Evolutionary conservation across 495 filamentous ascomycete genomes (phyloP), one percentile per base, ranked within the genome.

Genomic region (Annulohypoxylon stygium): DNA sequence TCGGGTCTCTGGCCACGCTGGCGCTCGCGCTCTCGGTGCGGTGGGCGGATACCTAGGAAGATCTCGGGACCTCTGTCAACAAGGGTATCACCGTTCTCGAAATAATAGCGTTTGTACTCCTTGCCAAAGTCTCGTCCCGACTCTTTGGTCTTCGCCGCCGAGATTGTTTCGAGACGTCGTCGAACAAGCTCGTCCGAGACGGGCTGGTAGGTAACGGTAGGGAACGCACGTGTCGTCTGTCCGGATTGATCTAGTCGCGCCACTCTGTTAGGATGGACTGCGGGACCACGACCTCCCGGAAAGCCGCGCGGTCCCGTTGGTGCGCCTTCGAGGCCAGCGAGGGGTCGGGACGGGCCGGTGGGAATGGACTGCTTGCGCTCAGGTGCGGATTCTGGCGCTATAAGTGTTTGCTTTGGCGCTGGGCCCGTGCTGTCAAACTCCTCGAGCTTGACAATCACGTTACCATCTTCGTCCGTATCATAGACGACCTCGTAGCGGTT

Each of bases 31-130:
- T 85, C 80, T 20, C 83, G 75, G 67, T 84, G 83, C 2, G 86
- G 86, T 16, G 85, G 86, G 18, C 86, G 80, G 69, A 88, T 87
- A 18, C 85, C 85, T 37, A 84, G 73, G 72, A 89, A 88, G 71
- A 89, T 89, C 77, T 97, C 93, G 4, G 87, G 86, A 2, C 93
- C 94, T 67, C 88, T 82, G 79, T 97, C 93, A 53, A 97, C 91
- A 51, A 97, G 86, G 0, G 78, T 50, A 67, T 90, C 88, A 0
- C 85, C 87, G 63, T 92, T 85, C 81, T 97, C 93, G 75, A 97
- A 97, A 0, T 89, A 91, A 78, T 92, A 95, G 34, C 92, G 85
- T 57, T 91, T 88, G 78, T 90, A 89, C 25, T 93, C 88, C 47
- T 89, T 88, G 41, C 88, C 89, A 30, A 88, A 82, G 41, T 83